These are phyloP conservation scores for Didymella exigua DNA, from an alignment of 2,329 filamentous ascomycete species.

Conservation along the genomic window DNA sequence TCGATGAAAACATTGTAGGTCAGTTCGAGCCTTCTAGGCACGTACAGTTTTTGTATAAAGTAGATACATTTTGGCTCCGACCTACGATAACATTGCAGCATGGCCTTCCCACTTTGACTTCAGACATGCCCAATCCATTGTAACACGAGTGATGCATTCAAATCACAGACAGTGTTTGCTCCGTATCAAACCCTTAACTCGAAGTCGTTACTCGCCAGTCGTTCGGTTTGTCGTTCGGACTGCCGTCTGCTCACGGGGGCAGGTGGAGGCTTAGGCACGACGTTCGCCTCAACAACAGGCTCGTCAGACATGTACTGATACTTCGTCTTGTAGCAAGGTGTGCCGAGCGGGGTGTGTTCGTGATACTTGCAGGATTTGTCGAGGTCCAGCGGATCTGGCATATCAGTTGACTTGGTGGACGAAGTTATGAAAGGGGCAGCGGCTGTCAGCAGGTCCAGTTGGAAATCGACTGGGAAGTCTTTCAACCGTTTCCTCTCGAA, in stretches of 20 bases:
- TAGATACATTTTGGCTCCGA: no score
- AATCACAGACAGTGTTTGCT: no score
- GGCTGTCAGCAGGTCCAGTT: conserved; percentile 4
- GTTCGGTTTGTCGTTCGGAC: neutral
- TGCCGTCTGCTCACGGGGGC: neutral
- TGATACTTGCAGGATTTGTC: conserved; percentile 4
- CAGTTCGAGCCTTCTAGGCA: no score
- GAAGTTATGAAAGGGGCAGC: conserved; percentile 11
- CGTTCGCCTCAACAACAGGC: neutral
- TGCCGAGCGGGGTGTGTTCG: neutral
- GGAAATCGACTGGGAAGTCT: conserved; percentile 1
- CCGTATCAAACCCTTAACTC: conserved; percentile 1
- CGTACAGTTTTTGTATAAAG: no score
- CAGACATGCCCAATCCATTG: no score
- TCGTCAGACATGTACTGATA: neutral
- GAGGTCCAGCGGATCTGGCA: conserved; percentile 5
- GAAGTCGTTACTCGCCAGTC: neutral
- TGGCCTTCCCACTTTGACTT: no score
- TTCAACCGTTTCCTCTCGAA: conserved; percentile 1
- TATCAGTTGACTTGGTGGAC: neutral
- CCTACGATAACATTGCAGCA: no score
- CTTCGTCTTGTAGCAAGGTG: conserved; percentile 2
- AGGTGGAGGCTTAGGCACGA: neutral
- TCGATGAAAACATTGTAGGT: no score
- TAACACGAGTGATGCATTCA: no score